A percentile compares a stretch with the other conserved stretches of the same genome.
Evolutionary conservation across 768 basidiomycete species (phyloP).

Genomic region (Serendipita vermifera): DNA sequence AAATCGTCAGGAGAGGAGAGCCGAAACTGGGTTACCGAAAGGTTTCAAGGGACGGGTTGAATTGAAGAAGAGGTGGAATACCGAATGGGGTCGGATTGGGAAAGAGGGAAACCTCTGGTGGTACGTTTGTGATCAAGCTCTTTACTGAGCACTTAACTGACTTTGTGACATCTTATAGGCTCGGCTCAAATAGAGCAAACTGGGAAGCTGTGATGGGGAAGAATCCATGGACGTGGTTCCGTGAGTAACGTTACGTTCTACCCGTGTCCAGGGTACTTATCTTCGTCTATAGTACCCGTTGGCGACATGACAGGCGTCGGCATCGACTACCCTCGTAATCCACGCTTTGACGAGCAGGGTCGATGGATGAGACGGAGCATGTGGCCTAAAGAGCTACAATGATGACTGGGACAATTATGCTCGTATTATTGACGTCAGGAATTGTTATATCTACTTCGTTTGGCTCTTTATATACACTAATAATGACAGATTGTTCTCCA

Average conservation of each 20-base stretch:
- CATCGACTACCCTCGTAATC: constrained; percentile 50
- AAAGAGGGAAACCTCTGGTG: constrained; percentile 84
- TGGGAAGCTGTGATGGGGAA: constrained; percentile 81
- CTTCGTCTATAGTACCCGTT: constrained; percentile 28
- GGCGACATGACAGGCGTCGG: constrained; percentile 50
- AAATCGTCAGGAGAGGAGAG: neutral
- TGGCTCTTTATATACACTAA: no score
- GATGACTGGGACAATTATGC: constrained; percentile 18
- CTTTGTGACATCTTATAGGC: constrained; percentile 17
- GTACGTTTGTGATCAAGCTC: neutral
- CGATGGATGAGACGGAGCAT: constrained; percentile 50
- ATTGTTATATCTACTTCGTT: no score
- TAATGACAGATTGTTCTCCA: no score
- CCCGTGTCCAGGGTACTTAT: constrained; percentile 7
- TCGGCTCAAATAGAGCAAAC: constrained; percentile 43
- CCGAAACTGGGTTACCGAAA: neutral
- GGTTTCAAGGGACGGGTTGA: constrained; percentile 16
- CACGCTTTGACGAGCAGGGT: constrained; percentile 58
- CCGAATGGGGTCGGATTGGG: constrained; percentile 65
- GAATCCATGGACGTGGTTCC: constrained; percentile 55
- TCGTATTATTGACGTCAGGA: no score
- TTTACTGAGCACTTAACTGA: neutral
- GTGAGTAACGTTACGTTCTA: constrained; percentile 43
- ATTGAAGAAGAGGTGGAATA: constrained; percentile 42
- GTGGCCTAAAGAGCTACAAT: constrained; percentile 58